Conservation (phyloP, 768 basidiomycete genomes). For the Mycena rebaudengoi region DNA sequence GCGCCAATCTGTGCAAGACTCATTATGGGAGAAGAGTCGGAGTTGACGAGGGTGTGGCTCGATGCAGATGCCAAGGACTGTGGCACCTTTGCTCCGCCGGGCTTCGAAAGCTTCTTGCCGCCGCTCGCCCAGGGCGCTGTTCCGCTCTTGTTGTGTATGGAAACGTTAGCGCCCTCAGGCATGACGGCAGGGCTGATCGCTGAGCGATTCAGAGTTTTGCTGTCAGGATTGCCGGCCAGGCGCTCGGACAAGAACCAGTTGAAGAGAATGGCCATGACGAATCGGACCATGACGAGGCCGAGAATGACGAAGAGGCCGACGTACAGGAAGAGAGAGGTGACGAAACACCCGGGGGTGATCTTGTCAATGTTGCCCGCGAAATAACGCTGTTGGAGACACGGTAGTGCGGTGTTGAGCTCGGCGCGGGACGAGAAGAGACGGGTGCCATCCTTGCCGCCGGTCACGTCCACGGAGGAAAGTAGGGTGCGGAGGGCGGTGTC, state of each 20-base stretch:
- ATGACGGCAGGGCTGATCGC: slow-evolving; percentile 95
- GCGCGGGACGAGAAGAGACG: slow-evolving; percentile 81
- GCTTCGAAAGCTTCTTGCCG: slow-evolving; percentile 60
- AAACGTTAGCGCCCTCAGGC: slow-evolving; percentile 94
- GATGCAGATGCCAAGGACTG: slow-evolving; percentile 61
- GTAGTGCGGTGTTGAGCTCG: slow-evolving; percentile 71
- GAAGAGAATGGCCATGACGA: slow-evolving; percentile 96
- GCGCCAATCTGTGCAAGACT: slow-evolving; percentile 91
- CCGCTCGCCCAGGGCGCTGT: slow-evolving; percentile 93
- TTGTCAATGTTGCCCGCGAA: slow-evolving; percentile 97
- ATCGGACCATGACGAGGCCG: slow-evolving; percentile 88
- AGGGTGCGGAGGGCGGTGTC: slow-evolving; percentile 86
- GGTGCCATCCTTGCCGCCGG: slow-evolving; percentile 89
- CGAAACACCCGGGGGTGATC: slow-evolving; percentile 94
- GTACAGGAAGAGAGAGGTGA: slow-evolving; percentile 89
- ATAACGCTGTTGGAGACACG: slow-evolving; percentile 87
- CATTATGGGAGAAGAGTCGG: slow-evolving; percentile 72
- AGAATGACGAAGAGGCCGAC: slow-evolving; percentile 91
- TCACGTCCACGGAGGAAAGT: slow-evolving; percentile 53
- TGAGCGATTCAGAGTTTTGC: slow-evolving; percentile 74
- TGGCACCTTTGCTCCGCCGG: slow-evolving; percentile 45
- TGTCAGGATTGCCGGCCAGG: slow-evolving; percentile 81
- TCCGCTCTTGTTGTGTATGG: slow-evolving; percentile 90
- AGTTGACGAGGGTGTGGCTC: slow-evolving; percentile 63
- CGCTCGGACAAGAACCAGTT: slow-evolving; percentile 93